Conservation (phyloP, 2,329 filamentous ascomycete species). For the Neoscytalidium dimidiatum region DNA sequence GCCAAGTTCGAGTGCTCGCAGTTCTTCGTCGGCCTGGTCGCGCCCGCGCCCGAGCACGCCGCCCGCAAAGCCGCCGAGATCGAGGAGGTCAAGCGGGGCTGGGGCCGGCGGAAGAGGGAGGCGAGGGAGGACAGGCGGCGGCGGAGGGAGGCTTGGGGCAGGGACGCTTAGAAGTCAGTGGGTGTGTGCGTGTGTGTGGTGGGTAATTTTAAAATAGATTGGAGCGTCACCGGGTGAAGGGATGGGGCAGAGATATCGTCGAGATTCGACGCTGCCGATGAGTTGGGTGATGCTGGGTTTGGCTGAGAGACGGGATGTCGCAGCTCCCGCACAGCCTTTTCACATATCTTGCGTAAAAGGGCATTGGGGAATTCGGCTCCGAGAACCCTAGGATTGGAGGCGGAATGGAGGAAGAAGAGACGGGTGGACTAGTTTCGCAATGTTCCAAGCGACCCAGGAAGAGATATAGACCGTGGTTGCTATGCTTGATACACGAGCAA, state of each 20-base stretch:
- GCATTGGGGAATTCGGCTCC: too few species aligned
- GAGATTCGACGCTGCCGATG: too few species aligned
- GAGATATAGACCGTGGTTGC: neutral
- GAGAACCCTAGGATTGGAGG: too few species aligned
- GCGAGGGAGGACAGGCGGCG: slow-evolving; percentile 62
- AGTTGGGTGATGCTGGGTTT: too few species aligned
- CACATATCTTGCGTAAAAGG: too few species aligned
- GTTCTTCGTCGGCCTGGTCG: slow-evolving; percentile 64
- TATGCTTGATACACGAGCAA: neutral
- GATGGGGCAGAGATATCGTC: too few species aligned
- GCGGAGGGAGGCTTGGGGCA: slow-evolving; percentile 63
- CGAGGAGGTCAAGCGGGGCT: slow-evolving; percentile 59
- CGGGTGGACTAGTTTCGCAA: too few species aligned
- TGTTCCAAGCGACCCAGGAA: too few species aligned
- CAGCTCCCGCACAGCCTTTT: too few species aligned
- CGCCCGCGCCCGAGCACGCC: slow-evolving; percentile 46
- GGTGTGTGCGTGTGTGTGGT: neutral
- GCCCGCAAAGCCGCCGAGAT: slow-evolving; percentile 49
- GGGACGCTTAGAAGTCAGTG: slow-evolving; percentile 51
- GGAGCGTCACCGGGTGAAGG: too few species aligned
- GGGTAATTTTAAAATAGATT: neutral
- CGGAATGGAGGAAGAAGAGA: too few species aligned
- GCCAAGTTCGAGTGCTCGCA: slow-evolving; percentile 64
- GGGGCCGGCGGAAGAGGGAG: slow-evolving; percentile 61
- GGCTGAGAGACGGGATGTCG: too few species aligned